Evolutionary conservation across 805 yeast genomes (phyloP), one percentile per base, ranked within the genome.

Genomic region (Yamadazyma paraphyllophila): DNA sequence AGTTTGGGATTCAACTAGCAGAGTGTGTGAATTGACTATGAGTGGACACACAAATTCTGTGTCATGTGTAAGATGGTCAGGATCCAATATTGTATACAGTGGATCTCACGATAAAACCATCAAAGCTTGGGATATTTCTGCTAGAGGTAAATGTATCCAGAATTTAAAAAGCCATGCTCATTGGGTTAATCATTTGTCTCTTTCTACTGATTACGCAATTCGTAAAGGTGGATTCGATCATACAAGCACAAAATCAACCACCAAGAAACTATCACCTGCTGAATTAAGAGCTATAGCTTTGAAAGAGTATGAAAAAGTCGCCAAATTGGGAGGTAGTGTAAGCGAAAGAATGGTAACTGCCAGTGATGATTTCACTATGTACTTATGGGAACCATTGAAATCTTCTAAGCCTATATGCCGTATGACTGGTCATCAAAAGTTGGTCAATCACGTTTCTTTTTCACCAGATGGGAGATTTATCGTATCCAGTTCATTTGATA

Each of bases 1-100:
- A 55, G 77, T 94, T 4, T 94, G 99, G 99, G 96, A 92, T 58
- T 77, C 89, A 2, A 76, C 80, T 11, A 68, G 83, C 35, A 77
- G 96, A 54, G 76, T 74, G 1, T 81, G 90, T 55, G 57, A 78
- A 43, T 73, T 77, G 61, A 84, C 95, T 1, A 69, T 94, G 75
- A 79, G 87, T 44, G 97, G 98, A 0, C 99, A 94, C 61, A 77
- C 89, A 27, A 81, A 86, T 41, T 80, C 96, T 0, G 97, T 94
- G 2, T 84, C 96, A 1, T 89, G 97, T 68, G 95, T 91, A n/a
- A 90, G 84, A 63, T 94, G 99, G 99, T 88, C 97, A 47, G 99
- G 99, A 2, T 71, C 81, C 38, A 88, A 90, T 43, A 73, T 85
- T 14, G 74, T 94, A 30, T 94, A 91, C 64, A 81, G 95, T 27